A percentile compares a stretch with the other conserved stretches of the same genome.
phyloP scores from a whole-genome alignment of 2,329 filamentous ascomycete species.

The Alternaria sp. region DNA sequence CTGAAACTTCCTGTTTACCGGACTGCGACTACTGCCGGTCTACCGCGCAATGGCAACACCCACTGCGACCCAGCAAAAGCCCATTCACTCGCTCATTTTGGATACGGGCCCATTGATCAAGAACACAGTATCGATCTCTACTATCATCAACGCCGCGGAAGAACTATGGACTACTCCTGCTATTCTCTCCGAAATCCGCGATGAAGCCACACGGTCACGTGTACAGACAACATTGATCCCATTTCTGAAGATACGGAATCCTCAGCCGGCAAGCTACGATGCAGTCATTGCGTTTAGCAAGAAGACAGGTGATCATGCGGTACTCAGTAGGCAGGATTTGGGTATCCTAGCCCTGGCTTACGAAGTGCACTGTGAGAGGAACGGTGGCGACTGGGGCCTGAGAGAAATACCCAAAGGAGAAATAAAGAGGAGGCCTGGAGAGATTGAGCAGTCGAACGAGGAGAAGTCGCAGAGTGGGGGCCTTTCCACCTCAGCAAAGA shows the following conservation, averaged over 20 bases:
- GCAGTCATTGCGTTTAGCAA: constrained; percentile 84
- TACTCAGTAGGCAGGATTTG: constrained; percentile 87
- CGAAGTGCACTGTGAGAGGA: constrained; percentile 90
- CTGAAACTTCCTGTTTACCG: neutral
- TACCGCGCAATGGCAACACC: neutral
- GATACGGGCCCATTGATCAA: constrained; percentile 94
- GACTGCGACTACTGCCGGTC: neutral
- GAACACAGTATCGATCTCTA: constrained; percentile 85
- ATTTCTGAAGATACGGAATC: constrained; percentile 79
- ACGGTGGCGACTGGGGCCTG: constrained; percentile 87
- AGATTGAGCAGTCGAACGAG: constrained; percentile 14
- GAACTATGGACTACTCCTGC: constrained; percentile 72
- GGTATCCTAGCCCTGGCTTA: constrained; percentile 90
- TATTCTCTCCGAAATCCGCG: constrained; percentile 85
- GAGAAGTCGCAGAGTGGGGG: constrained; percentile 25
- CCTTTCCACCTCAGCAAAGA: constrained; percentile 7
- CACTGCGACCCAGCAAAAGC: constrained; percentile 57
- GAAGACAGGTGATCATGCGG: constrained; percentile 85
- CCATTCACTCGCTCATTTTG: constrained; percentile 82
- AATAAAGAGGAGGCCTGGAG: constrained; percentile 61
- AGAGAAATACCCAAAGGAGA: constrained; percentile 81
- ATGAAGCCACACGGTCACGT: constrained; percentile 78
- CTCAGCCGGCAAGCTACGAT: constrained; percentile 76
- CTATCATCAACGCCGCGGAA: constrained; percentile 77
- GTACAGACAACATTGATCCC: constrained; percentile 85